Conservation (phyloP, 164 flowering plant species). For the Amborella trichopoda region DNA sequence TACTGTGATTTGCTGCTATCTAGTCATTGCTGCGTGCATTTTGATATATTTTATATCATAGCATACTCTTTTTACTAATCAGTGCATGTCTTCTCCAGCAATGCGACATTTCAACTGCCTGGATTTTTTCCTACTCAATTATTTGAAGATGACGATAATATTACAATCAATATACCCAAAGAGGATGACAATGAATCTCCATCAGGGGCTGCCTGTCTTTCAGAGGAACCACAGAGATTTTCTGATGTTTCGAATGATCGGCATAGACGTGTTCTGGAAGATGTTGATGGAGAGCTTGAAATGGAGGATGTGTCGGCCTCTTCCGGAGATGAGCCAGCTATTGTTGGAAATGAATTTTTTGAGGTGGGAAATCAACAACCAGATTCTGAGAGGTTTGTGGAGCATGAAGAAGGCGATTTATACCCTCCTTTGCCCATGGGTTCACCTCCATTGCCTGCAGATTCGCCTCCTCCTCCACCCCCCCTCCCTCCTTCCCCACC, state of each 20-base stretch:
- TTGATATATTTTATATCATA: no score
- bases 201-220: slow-evolving; percentile 13
- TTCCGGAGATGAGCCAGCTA: slow-evolving; percentile 31
- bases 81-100: slow-evolving; percentile 31
- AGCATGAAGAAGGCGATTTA: slow-evolving; percentile 16
- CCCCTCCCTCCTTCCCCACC: slow-evolving; percentile 24
- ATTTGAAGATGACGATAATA: slow-evolving; percentile 68
- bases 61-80: not conserved
- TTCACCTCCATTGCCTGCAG: slow-evolving; percentile 65
- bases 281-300: slow-evolving; percentile 87
- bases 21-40: no score
- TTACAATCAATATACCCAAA: slow-evolving; percentile 27
- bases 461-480: slow-evolving; percentile 18
- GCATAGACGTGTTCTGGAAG: slow-evolving; percentile 63
- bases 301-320: slow-evolving; percentile 87
- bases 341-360: slow-evolving; percentile 10
- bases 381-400: slow-evolving; percentile 15
- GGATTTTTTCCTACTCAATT: slow-evolving; percentile 61
- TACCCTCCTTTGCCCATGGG: slow-evolving; percentile 41
- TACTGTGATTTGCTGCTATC: no score
- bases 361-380: slow-evolving; percentile 17
- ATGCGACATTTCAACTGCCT: slow-evolving; percentile 90
- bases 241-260: slow-evolving; percentile 48
- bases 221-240: slow-evolving; percentile 24
- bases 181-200: slow-evolving; percentile 25